These are phyloP conservation scores for Fennellomyces sp. DNA, from an alignment of 371 early-diverging fungal species.

Conservation along the genomic window DNA sequence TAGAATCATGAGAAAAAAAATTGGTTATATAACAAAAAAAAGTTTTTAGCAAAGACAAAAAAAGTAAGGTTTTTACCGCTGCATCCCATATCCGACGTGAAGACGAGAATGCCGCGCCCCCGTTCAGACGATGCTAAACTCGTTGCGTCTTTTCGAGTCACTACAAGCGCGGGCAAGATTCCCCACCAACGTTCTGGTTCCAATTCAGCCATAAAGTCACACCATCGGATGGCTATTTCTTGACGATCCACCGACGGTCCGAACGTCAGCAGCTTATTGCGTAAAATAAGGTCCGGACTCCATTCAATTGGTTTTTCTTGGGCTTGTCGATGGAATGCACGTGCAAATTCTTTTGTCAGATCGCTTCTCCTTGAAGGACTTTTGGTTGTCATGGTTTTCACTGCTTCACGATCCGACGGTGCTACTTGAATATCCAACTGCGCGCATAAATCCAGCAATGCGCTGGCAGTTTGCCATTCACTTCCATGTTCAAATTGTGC, in stretches of 20 bases:
- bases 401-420: conserved; percentile 3
- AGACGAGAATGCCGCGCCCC: conserved; percentile 17
- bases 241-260: conserved; percentile 22
- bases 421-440: conserved; percentile 5
- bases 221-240: conserved; percentile 14
- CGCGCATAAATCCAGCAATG: background rate
- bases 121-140: background rate
- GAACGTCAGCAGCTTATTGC: conserved; percentile 28
- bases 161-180: conserved; percentile 30
- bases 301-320: background rate
- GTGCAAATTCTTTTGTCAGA: conserved; percentile 36
- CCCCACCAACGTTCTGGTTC: conserved; percentile 45
- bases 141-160: conserved; percentile 8
- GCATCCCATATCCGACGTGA: conserved; percentile 18
- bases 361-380: background rate
- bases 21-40: no score
- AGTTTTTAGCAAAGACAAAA: background rate
- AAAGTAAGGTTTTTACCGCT: background rate
- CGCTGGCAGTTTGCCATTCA: conserved; percentile 8
- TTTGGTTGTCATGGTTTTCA: background rate
- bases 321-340: conserved; percentile 22
- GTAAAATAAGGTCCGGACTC: conserved; percentile 11
- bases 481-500: background rate
- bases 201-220: conserved; percentile 26
- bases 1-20: no score